These are phyloP conservation scores for Tephrocybe sp. DNA, from an alignment of 768 basidiomycete species.

Conservation along the genomic window DNA sequence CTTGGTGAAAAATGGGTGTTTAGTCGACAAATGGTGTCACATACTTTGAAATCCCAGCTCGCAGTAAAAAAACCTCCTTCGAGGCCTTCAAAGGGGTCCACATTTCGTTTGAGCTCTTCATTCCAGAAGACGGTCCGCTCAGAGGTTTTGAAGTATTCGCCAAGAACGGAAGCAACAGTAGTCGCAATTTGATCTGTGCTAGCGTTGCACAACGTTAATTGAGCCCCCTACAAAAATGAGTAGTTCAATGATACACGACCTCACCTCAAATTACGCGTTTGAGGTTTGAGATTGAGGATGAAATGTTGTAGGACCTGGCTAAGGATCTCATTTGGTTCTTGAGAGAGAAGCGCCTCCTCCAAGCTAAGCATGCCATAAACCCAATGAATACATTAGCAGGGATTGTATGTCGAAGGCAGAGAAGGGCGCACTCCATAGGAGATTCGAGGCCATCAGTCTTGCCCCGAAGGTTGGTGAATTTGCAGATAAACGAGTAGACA, in stretches of 20 bases:
- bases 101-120: slow-evolving; percentile 60
- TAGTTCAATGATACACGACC: slow-evolving; percentile 35
- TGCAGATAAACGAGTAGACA: slow-evolving; percentile 82
- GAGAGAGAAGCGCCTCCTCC: slow-evolving; percentile 73
- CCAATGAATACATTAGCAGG: slow-evolving; percentile 27
- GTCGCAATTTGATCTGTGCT: slow-evolving; percentile 82
- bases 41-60: slow-evolving; percentile 81
- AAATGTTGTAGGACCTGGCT: slow-evolving; percentile 73
- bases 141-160: slow-evolving; percentile 68
- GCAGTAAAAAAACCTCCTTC: slow-evolving; percentile 76
- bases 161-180: slow-evolving; percentile 65
- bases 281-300: slow-evolving; percentile 78
- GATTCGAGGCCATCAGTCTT: slow-evolving; percentile 79
- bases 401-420: slow-evolving; percentile 13
- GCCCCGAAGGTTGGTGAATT: slow-evolving; percentile 70
- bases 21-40: slow-evolving; percentile 22
- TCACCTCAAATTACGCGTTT: slow-evolving; percentile 88
- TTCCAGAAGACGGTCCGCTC: slow-evolving; percentile 83
- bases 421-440: slow-evolving; percentile 73
- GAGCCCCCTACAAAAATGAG: slow-evolving; percentile 28
- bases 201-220: slow-evolving; percentile 30
- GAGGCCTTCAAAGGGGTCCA: slow-evolving; percentile 68
- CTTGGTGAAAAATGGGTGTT: slow-evolving; percentile 14
- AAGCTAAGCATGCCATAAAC: slow-evolving; percentile 48
- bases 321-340: slow-evolving; percentile 70